A percentile compares a stretch with the other conserved stretches of the same genome.
Conservation (phyloP, 2,329 filamentous ascomycete species). For the Penicillium oxalicum region DNA sequence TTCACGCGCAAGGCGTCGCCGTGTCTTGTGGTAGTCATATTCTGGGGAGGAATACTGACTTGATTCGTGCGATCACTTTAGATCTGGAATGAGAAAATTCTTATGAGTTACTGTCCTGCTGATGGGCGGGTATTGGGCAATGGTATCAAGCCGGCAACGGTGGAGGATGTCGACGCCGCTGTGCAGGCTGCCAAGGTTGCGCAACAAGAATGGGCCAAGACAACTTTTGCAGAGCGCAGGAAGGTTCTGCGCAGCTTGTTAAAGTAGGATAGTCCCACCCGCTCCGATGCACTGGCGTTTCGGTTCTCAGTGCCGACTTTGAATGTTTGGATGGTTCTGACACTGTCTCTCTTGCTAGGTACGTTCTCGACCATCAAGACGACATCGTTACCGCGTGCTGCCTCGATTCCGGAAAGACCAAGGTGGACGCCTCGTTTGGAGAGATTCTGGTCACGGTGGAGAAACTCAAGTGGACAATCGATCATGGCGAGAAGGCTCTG, state of each 20-base stretch:
- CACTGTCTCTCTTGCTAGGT: conserved; percentile 34
- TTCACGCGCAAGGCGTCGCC: neutral
- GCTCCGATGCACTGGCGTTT: no score
- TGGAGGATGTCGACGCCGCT: conserved; percentile 70
- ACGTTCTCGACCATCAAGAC: conserved; percentile 83
- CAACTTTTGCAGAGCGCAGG: conserved; percentile 69
- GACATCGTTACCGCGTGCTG: conserved; percentile 79
- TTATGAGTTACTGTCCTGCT: conserved; percentile 61
- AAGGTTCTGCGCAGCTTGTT: conserved; percentile 76
- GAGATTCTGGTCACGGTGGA: conserved; percentile 92
- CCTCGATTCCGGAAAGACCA: conserved; percentile 91
- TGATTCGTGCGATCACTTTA: conserved; percentile 11
- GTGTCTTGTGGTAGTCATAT: neutral
- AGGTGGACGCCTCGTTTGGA: conserved; percentile 86
- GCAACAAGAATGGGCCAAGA: conserved; percentile 70
- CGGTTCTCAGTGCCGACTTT: neutral
- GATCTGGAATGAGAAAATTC: conserved; percentile 36
- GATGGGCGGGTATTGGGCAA: conserved; percentile 74
- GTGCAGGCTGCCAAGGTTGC: conserved; percentile 68
- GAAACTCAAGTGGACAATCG: conserved; percentile 90
- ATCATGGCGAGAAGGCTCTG: conserved; percentile 80
- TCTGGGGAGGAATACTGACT: conserved; percentile 11
- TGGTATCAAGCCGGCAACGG: conserved; percentile 62
- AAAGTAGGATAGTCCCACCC: conserved; percentile 38
- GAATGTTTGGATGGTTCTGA: no score